phyloP scores from a whole-genome alignment of 352 stramenopile genomes.

The Phytophthora colocasiae region DNA sequence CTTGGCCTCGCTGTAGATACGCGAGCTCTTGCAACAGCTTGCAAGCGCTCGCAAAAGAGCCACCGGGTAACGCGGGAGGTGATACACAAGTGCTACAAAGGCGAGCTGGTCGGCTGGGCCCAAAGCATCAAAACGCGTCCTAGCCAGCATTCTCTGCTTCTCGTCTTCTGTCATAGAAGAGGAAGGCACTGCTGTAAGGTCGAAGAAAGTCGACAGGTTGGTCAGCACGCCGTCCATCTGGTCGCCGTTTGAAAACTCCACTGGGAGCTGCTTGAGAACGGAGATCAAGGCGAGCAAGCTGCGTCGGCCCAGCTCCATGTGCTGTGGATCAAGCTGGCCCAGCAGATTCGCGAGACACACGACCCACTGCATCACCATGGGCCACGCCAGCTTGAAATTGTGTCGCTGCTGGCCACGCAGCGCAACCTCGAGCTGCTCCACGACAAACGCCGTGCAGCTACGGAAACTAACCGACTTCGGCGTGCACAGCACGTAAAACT shows the following conservation, averaged over 20 bases:
- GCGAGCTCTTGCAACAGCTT: constrained; percentile 76
- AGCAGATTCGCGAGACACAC: constrained; percentile 71
- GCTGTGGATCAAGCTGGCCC: constrained; percentile 57
- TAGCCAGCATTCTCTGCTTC: constrained; percentile 33
- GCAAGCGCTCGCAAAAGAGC: constrained; percentile 70
- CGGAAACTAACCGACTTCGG: constrained; percentile 78
- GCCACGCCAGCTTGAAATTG: constrained; percentile 50
- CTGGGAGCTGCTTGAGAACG: constrained; percentile 78
- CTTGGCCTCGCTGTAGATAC: constrained; percentile 74
- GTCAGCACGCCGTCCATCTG: constrained; percentile 61
- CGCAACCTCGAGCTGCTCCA: constrained; percentile 62
- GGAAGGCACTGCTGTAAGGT: constrained; percentile 42
- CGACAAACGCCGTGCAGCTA: constrained; percentile 74
- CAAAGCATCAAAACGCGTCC: constrained; percentile 65
- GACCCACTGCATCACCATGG: constrained; percentile 77
- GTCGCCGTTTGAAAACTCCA: constrained; percentile 49
- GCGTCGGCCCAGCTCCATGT: constrained; percentile 68
- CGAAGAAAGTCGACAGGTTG: constrained; percentile 75
- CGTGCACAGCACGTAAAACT: constrained; percentile 72
- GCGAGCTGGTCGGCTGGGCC: constrained; percentile 60
- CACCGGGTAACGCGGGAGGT: constrained; percentile 76
- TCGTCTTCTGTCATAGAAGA: constrained; percentile 33
- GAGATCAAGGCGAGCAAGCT: constrained; percentile 77
- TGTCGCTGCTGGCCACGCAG: constrained; percentile 39
- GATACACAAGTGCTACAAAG: constrained; percentile 79